Evolutionary conservation across 2,329 filamentous ascomycete species (phyloP).

Genomic region (Pestalotiopsis sp.): DNA sequence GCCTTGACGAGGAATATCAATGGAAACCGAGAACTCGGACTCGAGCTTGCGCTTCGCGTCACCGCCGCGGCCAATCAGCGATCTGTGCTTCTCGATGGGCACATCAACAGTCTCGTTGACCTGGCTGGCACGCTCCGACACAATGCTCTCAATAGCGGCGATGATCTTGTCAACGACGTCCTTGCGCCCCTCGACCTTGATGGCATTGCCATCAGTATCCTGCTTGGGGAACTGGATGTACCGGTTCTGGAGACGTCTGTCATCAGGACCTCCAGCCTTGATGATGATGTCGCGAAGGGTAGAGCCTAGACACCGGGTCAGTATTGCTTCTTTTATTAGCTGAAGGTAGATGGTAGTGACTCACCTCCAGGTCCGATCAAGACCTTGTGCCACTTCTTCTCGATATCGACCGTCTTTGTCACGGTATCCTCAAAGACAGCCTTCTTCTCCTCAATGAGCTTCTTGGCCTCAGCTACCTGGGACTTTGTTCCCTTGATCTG

Average conservation of each 20-base stretch:
- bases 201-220: slow-evolving; percentile 78
- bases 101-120: slow-evolving; percentile 79
- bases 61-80: slow-evolving; percentile 89
- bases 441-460: slow-evolving; percentile 83
- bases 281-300: slow-evolving; percentile 86
- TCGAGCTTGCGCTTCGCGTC: slow-evolving; percentile 86
- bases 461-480: slow-evolving; percentile 89
- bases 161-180: slow-evolving; percentile 89
- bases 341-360: slow-evolving; percentile 35
- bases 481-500: slow-evolving; percentile 90
- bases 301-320: slow-evolving; percentile 59
- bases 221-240: slow-evolving; percentile 94
- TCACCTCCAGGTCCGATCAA: slow-evolving; percentile 88
- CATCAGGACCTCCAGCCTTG: slow-evolving; percentile 86
- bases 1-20: slow-evolving; percentile 91
- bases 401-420: slow-evolving; percentile 82
- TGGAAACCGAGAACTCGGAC: slow-evolving; percentile 79
- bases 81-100: slow-evolving; percentile 85
- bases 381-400: slow-evolving; percentile 88
- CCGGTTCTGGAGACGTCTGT: slow-evolving; percentile 80
- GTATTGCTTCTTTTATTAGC: background rate
- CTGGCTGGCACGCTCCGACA: slow-evolving; percentile 82
- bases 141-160: slow-evolving; percentile 78
- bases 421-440: slow-evolving; percentile 90
- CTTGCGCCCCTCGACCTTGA: slow-evolving; percentile 85